A percentile compares a stretch with the other conserved stretches of the same genome.
Conservation (phyloP, 2,329 filamentous ascomycete genomes). For the Penicillium digitatum region DNA sequence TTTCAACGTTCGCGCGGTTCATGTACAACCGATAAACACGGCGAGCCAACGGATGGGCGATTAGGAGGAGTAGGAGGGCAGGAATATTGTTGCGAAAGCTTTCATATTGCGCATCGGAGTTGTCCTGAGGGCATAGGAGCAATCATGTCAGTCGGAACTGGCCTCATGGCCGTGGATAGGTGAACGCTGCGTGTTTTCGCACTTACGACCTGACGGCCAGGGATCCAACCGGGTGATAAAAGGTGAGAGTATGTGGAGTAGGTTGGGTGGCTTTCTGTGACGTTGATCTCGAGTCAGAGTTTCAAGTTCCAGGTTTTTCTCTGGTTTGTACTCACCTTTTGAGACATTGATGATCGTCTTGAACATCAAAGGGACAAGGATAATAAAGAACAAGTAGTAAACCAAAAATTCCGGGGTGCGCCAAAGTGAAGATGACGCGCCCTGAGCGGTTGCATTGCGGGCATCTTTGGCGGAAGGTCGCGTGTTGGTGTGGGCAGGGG, state of each 20-base stretch:
- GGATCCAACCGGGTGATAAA: constrained; percentile 83
- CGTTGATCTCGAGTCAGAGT: constrained; percentile 14
- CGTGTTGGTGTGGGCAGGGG: constrained; percentile 60
- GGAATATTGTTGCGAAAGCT: constrained; percentile 83
- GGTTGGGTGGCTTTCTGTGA: constrained; percentile 70
- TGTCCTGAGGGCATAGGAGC: constrained; percentile 58
- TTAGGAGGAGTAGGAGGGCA: constrained; percentile 67
- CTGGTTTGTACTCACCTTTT: constrained; percentile 55
- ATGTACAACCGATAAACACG: constrained; percentile 61
- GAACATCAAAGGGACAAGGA: constrained; percentile 79
- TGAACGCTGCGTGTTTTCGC: background rate
- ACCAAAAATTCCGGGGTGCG: constrained; percentile 77
- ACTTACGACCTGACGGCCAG: constrained; percentile 78
- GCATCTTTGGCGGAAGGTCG: constrained; percentile 39
- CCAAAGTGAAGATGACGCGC: constrained; percentile 68
- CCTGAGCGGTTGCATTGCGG: constrained; percentile 43
- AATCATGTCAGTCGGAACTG: constrained; percentile 16
- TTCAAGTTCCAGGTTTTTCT: background rate
- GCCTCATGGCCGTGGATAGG: background rate
- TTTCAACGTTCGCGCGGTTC: constrained; percentile 38
- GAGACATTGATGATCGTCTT: constrained; percentile 85
- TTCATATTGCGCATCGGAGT: constrained; percentile 82
- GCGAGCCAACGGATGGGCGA: constrained; percentile 75
- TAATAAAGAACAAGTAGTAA: constrained; percentile 67
- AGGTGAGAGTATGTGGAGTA: constrained; percentile 69